Evolutionary conservation across 768 basidiomycete genomes (phyloP).

Genomic region (Russula sp.): DNA sequence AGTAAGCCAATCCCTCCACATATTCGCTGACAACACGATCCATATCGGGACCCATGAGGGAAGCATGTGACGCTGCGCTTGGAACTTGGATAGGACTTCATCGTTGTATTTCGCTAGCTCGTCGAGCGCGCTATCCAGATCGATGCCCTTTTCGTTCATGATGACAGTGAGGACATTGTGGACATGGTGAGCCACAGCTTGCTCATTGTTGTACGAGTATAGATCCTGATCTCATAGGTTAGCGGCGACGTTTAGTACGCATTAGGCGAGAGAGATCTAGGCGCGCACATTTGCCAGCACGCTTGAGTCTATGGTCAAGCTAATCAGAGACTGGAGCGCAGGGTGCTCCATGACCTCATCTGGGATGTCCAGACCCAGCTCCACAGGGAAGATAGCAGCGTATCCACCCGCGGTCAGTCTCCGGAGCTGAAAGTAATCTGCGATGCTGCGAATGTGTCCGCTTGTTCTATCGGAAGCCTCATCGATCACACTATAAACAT

Average conservation of each 20-base stretch:
- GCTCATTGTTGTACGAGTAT: conserved; percentile 43
- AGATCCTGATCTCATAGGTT: conserved; percentile 36
- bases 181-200: conserved; percentile 40
- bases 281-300: conserved; percentile 42
- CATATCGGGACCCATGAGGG: conserved; percentile 38
- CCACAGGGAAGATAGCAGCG: conserved; percentile 40
- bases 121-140: conserved; percentile 41
- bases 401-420: conserved; percentile 41
- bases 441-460: conserved; percentile 38
- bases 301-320: conserved; percentile 38
- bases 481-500: conserved; percentile 35
- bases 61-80: conserved; percentile 33
- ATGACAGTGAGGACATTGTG: conserved; percentile 46
- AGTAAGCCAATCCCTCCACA: conserved; percentile 60
- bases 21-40: too few species aligned
- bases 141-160: conserved; percentile 39
- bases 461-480: conserved; percentile 40
- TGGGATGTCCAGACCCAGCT: conserved; percentile 42
- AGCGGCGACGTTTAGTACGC: neutral
- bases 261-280: neutral
- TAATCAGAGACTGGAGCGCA: conserved; percentile 36
- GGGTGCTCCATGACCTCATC: conserved; percentile 44
- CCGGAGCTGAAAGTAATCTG: conserved; percentile 43
- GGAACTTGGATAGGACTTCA: conserved; percentile 37
- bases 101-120: conserved; percentile 35